phyloP scores from a whole-genome alignment of 495 filamentous ascomycete species.

The Talaromyces stipitatus region DNA sequence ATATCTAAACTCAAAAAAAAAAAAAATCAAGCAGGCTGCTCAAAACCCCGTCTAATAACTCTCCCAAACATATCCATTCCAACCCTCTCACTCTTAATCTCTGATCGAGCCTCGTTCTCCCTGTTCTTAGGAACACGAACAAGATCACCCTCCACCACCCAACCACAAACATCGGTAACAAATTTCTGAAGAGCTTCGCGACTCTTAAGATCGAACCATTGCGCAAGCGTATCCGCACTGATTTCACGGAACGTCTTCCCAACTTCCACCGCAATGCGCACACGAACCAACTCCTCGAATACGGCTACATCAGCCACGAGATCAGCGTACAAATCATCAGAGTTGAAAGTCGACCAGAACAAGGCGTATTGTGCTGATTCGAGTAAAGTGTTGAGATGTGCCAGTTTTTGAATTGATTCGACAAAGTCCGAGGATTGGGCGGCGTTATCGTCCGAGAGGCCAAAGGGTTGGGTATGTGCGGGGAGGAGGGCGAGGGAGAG shows the following conservation, averaged over 20 bases:
- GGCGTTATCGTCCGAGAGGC: slow-evolving; percentile 22
- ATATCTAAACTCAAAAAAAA: not conserved
- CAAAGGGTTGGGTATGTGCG: slow-evolving; percentile 57
- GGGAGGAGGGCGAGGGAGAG: slow-evolving; percentile 90
- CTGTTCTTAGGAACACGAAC: slow-evolving; percentile 83
- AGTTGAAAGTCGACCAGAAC: slow-evolving; percentile 92
- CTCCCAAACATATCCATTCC: slow-evolving; percentile 69
- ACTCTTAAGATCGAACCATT: slow-evolving; percentile 75
- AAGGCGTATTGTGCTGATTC: slow-evolving; percentile 74
- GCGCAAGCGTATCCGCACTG: slow-evolving; percentile 64
- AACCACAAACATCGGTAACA: slow-evolving; percentile 75
- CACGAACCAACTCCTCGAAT: slow-evolving; percentile 93
- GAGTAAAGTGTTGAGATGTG: slow-evolving; percentile 74
- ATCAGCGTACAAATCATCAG: slow-evolving; percentile 93
- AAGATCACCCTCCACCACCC: slow-evolving; percentile 62
- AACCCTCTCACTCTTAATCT: slow-evolving; percentile 91
- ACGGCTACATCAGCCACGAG: slow-evolving; percentile 87
- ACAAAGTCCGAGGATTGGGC: slow-evolving; percentile 50
- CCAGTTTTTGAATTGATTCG: slow-evolving; percentile 87
- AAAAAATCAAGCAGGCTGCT: slow-evolving; percentile 64
- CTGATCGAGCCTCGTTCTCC: slow-evolving; percentile 97
- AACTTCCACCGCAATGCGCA: slow-evolving; percentile 83
- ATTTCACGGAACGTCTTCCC: slow-evolving; percentile 85
- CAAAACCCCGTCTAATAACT: slow-evolving; percentile 81
- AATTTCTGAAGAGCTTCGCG: slow-evolving; percentile 69